Evolutionary conservation across 345 rosid species (phyloP).

Genomic region (Eucalyptus sp.): DNA sequence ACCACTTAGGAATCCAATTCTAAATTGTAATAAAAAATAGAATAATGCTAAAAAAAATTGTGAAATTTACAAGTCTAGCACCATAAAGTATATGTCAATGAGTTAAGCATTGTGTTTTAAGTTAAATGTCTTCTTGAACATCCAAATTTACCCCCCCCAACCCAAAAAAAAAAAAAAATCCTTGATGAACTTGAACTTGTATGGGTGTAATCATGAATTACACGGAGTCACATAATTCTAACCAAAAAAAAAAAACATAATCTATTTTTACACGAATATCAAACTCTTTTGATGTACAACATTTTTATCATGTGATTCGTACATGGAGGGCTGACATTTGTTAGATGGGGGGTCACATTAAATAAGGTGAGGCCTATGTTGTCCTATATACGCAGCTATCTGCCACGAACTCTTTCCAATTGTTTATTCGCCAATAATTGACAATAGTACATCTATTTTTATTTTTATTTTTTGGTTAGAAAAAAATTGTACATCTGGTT

Average conservation of each 20-base stretch:
- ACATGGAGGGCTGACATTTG: neutral
- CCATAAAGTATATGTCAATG: neutral
- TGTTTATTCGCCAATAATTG: too few relatives aligned
- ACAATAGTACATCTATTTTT: too few relatives aligned
- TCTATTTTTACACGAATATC: neutral
- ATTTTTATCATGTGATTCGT: neutral
- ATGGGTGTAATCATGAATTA: neutral
- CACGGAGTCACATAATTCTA: neutral
- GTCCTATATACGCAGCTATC: neutral
- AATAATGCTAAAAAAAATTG: neutral
- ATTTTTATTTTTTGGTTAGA: too few relatives aligned
- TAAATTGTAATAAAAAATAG: neutral
- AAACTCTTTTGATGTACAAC: neutral
- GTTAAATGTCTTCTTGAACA: neutral
- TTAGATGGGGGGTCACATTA: neutral
- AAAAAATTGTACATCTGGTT: neutral
- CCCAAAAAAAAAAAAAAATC: too few relatives aligned
- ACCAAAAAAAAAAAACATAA: neutral
- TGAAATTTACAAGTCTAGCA: neutral
- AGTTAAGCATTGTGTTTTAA: neutral
- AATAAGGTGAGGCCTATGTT: neutral
- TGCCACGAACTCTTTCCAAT: neutral
- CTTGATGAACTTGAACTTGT: neutral
- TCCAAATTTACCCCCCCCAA: neutral
- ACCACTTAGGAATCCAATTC: neutral